phyloP scores from a whole-genome alignment of 2,329 filamentous ascomycete species.

The Cyphellophora attinorum region DNA sequence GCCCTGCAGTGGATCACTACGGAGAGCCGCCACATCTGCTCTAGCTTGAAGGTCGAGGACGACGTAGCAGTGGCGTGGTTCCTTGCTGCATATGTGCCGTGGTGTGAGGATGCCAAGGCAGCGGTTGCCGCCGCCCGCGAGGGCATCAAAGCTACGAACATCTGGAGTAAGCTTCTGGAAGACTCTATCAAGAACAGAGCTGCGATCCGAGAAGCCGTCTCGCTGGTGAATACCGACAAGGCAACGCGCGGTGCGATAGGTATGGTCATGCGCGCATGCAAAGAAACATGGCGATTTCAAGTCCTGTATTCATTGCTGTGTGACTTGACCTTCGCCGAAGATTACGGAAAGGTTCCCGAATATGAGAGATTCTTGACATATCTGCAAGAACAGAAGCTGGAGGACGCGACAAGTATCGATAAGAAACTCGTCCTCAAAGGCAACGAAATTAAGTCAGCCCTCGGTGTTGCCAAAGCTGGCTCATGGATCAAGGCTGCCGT shows the following conservation, averaged over 20 bases:
- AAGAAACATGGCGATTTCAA: conserved; percentile 15
- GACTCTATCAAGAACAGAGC: conserved; percentile 16
- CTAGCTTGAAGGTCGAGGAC: conserved; percentile 12
- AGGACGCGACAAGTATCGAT: conserved; percentile 32
- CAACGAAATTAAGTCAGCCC: conserved; percentile 56
- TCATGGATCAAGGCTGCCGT: conserved; percentile 78
- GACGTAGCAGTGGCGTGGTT: conserved; percentile 16
- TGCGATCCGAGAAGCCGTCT: conserved; percentile 8
- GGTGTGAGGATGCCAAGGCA: conserved; percentile 5
- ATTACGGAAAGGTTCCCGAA: conserved; percentile 13
- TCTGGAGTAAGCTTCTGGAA: conserved; percentile 16
- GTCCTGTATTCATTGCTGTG: conserved; percentile 14
- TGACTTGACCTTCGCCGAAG: conserved; percentile 8
- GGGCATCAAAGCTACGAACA: conserved; percentile 20
- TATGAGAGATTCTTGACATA: conserved; percentile 47
- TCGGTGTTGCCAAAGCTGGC: conserved; percentile 59
- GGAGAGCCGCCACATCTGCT: conserved; percentile 11
- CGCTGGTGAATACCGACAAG: conserved; percentile 6
- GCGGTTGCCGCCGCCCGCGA: conserved; percentile 17
- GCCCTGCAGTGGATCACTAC: conserved; percentile 10
- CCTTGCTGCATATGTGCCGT: conserved; percentile 19
- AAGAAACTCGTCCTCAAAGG: conserved; percentile 64
- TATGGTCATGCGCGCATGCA: conserved; percentile 16
- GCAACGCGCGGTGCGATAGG: conserved; percentile 17
- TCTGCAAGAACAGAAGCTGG: conserved; percentile 40